Conservation (phyloP, 2,329 filamentous ascomycete genomes). For the Hortaea werneckii region DNA sequence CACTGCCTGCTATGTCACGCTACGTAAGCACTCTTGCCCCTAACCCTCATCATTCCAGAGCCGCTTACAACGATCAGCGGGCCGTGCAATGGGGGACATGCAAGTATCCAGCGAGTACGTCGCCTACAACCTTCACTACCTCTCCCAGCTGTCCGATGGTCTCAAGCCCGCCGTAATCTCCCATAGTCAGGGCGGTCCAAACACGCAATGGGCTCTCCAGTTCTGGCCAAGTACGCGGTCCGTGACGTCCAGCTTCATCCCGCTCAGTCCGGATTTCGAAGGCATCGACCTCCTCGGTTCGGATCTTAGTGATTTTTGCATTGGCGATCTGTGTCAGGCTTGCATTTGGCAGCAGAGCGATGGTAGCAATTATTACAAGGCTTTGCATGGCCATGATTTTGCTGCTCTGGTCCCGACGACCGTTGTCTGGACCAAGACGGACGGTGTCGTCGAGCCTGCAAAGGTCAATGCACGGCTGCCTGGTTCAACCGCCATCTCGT, state of each 20-base stretch:
- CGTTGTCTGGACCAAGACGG: conserved; percentile 18
- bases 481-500: conserved; percentile 13
- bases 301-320: conserved; percentile 14
- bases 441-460: conserved; percentile 19
- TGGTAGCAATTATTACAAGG: conserved; percentile 20
- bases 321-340: conserved; percentile 18
- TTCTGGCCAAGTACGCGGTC: conserved; percentile 21
- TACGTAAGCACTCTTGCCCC: conserved; percentile 12
- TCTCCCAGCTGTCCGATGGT: conserved; percentile 17
- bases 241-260: conserved; percentile 17
- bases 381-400: conserved; percentile 16
- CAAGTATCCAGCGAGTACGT: conserved; percentile 23
- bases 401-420: conserved; percentile 19
- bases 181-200: conserved; percentile 22
- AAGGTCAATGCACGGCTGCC: conserved; percentile 19
- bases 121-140: conserved; percentile 21
- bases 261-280: conserved; percentile 20
- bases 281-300: conserved; percentile 18
- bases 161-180: conserved; percentile 17
- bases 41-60: neutral
- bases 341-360: conserved; percentile 21
- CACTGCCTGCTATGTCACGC: conserved; percentile 22
- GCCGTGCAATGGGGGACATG: conserved; percentile 23
- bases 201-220: conserved; percentile 23
- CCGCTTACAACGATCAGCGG: conserved; percentile 7